Percentiles rank a stretch among this genome's conserved stretches.
Conservation (phyloP, 2,329 filamentous ascomycete genomes). For the Phoma sp. region DNA sequence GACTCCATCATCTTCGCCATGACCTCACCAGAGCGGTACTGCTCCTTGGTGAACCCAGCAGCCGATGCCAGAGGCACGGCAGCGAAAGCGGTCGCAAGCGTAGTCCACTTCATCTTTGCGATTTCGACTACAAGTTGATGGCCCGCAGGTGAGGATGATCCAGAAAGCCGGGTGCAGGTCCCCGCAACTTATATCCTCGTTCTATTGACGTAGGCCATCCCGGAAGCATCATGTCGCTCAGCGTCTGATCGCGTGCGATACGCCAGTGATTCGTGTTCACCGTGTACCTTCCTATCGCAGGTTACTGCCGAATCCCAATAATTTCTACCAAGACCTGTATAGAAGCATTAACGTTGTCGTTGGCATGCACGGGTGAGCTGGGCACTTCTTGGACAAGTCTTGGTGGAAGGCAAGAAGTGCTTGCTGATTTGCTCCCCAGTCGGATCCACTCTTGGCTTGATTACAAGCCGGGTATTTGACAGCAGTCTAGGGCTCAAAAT, state of each 20-base stretch:
- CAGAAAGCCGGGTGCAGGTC: slow-evolving; percentile 18
- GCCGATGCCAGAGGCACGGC: slow-evolving; percentile 41
- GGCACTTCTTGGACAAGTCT: slow-evolving; percentile 27
- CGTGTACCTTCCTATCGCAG: slow-evolving; percentile 46
- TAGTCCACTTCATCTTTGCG: slow-evolving; percentile 43
- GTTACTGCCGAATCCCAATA: slow-evolving; percentile 35
- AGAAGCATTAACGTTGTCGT: slow-evolving; percentile 25
- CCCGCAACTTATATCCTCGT: slow-evolving; percentile 23
- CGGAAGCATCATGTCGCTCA: slow-evolving; percentile 10
- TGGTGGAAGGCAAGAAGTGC: slow-evolving; percentile 16
- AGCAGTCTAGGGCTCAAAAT: slow-evolving; percentile 19
- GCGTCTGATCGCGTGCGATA: slow-evolving; percentile 21
- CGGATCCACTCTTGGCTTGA: slow-evolving; percentile 25
- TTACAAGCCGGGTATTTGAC: slow-evolving; percentile 16
- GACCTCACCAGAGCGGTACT: slow-evolving; percentile 44
- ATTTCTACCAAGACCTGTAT: slow-evolving; percentile 33
- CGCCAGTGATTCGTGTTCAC: slow-evolving; percentile 23
- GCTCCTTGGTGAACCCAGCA: slow-evolving; percentile 34
- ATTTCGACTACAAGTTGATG: slow-evolving; percentile 29
- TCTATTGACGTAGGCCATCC: slow-evolving; percentile 2
- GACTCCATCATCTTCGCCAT: slow-evolving; percentile 45
- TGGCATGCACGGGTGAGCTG: slow-evolving; percentile 25
- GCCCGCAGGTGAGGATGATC: slow-evolving; percentile 30
- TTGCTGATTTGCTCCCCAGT: slow-evolving; percentile 21
- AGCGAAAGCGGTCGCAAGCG: slow-evolving; percentile 35